Evolutionary conservation across 768 basidiomycete genomes (phyloP).

Genomic region (Trametes cinnabarina): DNA sequence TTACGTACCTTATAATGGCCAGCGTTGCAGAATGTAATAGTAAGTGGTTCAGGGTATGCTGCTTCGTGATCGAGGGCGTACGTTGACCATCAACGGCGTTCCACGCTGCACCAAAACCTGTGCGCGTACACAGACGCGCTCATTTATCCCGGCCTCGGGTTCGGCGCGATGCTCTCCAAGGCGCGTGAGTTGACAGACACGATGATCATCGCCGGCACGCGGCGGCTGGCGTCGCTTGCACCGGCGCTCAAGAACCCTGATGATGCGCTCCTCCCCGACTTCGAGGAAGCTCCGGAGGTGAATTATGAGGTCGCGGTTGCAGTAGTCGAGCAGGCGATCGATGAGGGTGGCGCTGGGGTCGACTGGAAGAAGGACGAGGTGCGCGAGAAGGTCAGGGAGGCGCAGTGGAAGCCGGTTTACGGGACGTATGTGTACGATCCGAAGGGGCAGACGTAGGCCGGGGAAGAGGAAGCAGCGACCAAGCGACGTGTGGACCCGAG

Average conservation of each 20-base stretch:
- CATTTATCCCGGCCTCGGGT: constrained; percentile 83
- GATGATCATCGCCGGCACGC: constrained; percentile 84
- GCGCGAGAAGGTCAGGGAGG: constrained; percentile 45
- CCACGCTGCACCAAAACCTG: neutral
- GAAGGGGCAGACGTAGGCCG: constrained; percentile 37
- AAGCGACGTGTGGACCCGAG: neutral
- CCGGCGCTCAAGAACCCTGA: constrained; percentile 73
- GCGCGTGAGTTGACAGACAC: constrained; percentile 67
- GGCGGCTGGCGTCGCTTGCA: constrained; percentile 71
- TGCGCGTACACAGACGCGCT: constrained; percentile 50
- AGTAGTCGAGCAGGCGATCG: constrained; percentile 76
- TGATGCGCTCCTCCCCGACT: constrained; percentile 72
- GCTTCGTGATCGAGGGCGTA: neutral
- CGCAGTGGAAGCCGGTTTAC: constrained; percentile 68
- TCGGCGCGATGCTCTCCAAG: constrained; percentile 69
- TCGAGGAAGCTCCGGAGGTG: constrained; percentile 67
- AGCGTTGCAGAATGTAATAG: constrained; percentile 78
- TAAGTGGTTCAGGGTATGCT: constrained; percentile 24
- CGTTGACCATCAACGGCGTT: neutral
- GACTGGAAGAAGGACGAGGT: constrained; percentile 50
- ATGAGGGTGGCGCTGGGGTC: constrained; percentile 63
- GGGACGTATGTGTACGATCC: constrained; percentile 61
- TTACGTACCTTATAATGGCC: constrained; percentile 31
- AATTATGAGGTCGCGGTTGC: constrained; percentile 79
- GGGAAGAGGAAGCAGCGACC: constrained; percentile 1